Percentiles rank a stretch among this genome's conserved stretches.
These are phyloP conservation scores for Aspergillus panamensis DNA, from an alignment of 495 filamentous ascomycete genomes.

Conservation along the genomic window DNA sequence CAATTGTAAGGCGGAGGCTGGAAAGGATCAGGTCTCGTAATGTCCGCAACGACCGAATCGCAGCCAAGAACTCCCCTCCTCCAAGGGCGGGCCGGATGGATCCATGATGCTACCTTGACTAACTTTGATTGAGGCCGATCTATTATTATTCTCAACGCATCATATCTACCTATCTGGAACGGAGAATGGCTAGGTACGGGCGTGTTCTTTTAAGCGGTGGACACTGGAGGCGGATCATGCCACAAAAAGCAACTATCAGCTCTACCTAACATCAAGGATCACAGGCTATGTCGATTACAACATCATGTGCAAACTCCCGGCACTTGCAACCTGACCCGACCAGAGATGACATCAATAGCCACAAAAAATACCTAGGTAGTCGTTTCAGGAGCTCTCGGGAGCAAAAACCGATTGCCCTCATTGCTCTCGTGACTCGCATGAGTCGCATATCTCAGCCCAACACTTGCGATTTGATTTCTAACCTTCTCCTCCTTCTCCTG, in stretches of 20 bases:
- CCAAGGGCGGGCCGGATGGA: not conserved
- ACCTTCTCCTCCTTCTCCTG: not conserved
- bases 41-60: not conserved
- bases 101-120: not conserved
- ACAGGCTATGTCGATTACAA: not conserved
- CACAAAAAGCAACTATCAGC: not conserved
- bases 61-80: not conserved
- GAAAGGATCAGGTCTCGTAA: not conserved
- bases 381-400: not conserved
- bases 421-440: not conserved
- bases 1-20: conserved; percentile 3
- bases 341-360: not conserved
- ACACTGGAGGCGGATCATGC: not conserved
- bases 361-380: no score
- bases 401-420: not conserved
- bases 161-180: no score
- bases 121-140: not conserved
- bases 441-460: not conserved
- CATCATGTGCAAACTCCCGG: not conserved
- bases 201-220: not conserved
- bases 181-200: no score
- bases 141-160: no score
- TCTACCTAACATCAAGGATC: not conserved
- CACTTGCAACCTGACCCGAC: not conserved
- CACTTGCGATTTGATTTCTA: not conserved